Evolutionary conservation across 768 basidiomycete species (phyloP).

Genomic region (Leccinum subtestaceum): DNA sequence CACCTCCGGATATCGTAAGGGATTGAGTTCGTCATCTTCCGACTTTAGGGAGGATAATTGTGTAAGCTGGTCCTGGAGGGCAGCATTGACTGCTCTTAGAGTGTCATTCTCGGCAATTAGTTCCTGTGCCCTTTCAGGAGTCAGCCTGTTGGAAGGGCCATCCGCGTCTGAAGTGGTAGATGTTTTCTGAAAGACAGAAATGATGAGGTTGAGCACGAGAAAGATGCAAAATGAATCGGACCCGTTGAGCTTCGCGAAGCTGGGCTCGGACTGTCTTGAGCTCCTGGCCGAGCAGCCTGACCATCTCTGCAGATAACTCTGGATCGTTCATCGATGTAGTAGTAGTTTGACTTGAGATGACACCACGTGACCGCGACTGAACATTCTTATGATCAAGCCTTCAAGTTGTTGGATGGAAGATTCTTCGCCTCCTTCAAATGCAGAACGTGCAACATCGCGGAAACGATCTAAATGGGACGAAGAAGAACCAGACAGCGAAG

Average conservation of each 20-base stretch:
- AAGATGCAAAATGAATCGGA: neutral
- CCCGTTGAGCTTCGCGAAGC: constrained; percentile 24
- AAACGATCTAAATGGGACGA: constrained; percentile 78
- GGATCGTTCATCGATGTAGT: constrained; percentile 22
- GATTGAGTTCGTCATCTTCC: constrained; percentile 7
- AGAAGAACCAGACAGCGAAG: constrained; percentile 45
- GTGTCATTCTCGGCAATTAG: constrained; percentile 15
- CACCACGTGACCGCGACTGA: neutral
- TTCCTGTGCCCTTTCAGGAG: constrained; percentile 7
- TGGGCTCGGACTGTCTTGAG: constrained; percentile 23
- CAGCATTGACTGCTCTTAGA: constrained; percentile 21
- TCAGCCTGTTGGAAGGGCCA: neutral
- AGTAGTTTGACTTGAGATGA: neutral
- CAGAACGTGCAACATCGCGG: constrained; percentile 41
- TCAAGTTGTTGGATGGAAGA: constrained; percentile 1
- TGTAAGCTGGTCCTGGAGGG: constrained; percentile 10
- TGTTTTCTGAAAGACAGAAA: constrained; percentile 8
- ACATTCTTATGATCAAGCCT: neutral
- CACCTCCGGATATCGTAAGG: constrained; percentile 11
- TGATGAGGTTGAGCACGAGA: neutral
- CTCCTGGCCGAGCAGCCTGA: constrained; percentile 26
- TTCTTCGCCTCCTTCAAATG: constrained; percentile 23
- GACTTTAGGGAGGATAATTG: constrained; percentile 15
- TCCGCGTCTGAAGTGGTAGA: neutral
- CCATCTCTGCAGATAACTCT: constrained; percentile 25